These are phyloP conservation scores for Lentinula raphanica DNA, from an alignment of 768 basidiomycete species.

Conservation along the genomic window DNA sequence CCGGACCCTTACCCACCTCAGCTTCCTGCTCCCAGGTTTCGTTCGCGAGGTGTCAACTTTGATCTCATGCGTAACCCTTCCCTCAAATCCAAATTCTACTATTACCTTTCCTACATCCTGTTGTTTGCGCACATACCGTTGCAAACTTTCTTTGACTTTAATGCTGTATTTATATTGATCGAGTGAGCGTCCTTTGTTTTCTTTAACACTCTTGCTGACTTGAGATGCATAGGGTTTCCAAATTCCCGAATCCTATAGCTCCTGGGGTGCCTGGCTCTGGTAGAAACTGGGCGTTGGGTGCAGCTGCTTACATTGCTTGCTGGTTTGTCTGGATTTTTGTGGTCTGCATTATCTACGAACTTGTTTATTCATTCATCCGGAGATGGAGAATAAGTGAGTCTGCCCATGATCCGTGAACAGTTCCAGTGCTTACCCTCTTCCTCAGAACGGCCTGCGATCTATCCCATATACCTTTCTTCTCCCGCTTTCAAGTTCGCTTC, in stretches of 20 bases:
- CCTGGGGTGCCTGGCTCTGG: slow-evolving; percentile 67
- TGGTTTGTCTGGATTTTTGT: slow-evolving; percentile 72
- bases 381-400: slow-evolving; percentile 78
- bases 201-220: slow-evolving; percentile 7
- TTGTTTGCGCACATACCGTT: slow-evolving; percentile 67
- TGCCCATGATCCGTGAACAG: slow-evolving; percentile 14
- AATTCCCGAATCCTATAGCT: slow-evolving; percentile 65
- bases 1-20: slow-evolving; percentile 26
- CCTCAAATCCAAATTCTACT: slow-evolving; percentile 50
- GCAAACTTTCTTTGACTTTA: slow-evolving; percentile 87
- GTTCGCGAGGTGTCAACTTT: slow-evolving; percentile 60
- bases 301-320: slow-evolving; percentile 78
- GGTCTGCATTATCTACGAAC: slow-evolving; percentile 72
- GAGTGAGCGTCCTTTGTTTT: slow-evolving; percentile 51
- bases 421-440: slow-evolving; percentile 14
- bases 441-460: slow-evolving; percentile 75
- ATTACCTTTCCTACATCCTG: slow-evolving; percentile 64
- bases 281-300: slow-evolving; percentile 76
- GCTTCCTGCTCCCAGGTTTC: slow-evolving; percentile 58
- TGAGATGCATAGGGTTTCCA: slow-evolving; percentile 53
- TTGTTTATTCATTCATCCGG: slow-evolving; percentile 68
- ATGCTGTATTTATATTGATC: slow-evolving; percentile 75
- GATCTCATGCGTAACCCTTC: slow-evolving; percentile 63
- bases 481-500: slow-evolving; percentile 70
- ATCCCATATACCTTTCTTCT: slow-evolving; percentile 79